Evolutionary conservation across 306 rosid species (phyloP), one percentile per base, ranked within the genome.

Genomic region (Cicer pinnatifidum): DNA sequence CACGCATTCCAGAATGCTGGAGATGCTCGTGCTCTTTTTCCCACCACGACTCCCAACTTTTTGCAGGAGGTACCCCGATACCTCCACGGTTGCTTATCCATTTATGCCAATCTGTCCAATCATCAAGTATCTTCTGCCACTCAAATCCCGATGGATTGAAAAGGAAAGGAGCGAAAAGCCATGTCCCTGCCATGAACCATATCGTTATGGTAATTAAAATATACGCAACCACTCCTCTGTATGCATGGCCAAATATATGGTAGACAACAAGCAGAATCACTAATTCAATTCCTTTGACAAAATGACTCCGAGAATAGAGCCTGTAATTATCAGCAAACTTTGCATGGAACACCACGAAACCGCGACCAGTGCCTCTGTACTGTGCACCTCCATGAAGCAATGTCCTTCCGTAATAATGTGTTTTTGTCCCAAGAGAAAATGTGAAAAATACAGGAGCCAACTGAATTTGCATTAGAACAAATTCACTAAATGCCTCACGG

Each of bases 41-140:
- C 98, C 98, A 91, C 98, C 97, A 94, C 48, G 98, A 94, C 80
- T 94, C 98, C 98, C 98, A 94, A 77, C 98, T 94, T 69, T 68
- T 94, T 9, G 87, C 92, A 0, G 90, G 88, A 53, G 86, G 44
- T 45, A 94, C 97, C 64, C 98, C 98, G 0, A 94, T 94, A 35
- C 98, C 98, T 50, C 98, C 98, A 0, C 81, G 91, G 73, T 84
- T 94, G 77, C 86, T 84, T 71, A 94, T 91, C 98, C 98, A 94
- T 84, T 89, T 91, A 9, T 87, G 90, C 98, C 98, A 94, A 85
- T 94, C 98, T 46, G 92, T 85, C 92, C 90, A 94, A 72, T 94
- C 98, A 76, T 94, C 98, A 8, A 94, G 84, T 57, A 94, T 94
- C 85, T 94, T 94, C 80, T 94, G 98, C 98, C 98, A 94, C 88